phyloP scores from a whole-genome alignment of 2,329 filamentous ascomycete genomes.

The Colletotrichum tropicicola region DNA sequence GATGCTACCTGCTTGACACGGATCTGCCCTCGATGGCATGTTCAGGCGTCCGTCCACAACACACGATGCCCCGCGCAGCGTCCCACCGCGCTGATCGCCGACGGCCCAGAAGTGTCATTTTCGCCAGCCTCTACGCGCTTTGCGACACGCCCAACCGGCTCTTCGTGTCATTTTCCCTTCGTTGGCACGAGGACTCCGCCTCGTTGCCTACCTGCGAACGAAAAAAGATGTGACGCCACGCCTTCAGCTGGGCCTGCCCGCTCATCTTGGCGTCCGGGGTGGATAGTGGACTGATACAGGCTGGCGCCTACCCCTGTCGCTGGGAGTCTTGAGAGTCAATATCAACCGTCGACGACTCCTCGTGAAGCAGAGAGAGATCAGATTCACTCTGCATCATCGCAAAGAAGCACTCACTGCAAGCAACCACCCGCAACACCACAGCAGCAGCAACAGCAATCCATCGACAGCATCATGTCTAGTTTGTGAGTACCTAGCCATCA shows the following conservation, averaged over 20 bases:
- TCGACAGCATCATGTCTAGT: constrained; percentile 1
- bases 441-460: background rate
- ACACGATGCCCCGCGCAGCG: constrained; percentile 1
- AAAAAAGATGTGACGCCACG: constrained; percentile 8
- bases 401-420: background rate
- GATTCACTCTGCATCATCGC: background rate
- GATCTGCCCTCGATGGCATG: constrained; percentile 5
- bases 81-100: constrained; percentile 4
- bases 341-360: constrained; percentile 7
- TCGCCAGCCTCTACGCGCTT: background rate
- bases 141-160: background rate
- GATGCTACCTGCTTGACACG: constrained; percentile 6
- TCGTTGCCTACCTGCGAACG: background rate
- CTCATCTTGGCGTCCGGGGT: constrained; percentile 9
- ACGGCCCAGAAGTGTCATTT: background rate
- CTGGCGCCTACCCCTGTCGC: background rate
- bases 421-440: background rate
- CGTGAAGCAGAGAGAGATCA: background rate
- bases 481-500: constrained; percentile 14
- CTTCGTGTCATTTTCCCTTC: background rate
- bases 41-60: background rate
- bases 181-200: constrained; percentile 7
- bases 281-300: constrained; percentile 6
- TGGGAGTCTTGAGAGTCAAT: background rate
- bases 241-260: constrained; percentile 1